Conservation (phyloP, 495 filamentous ascomycete genomes). For the Cladorrhinum samala region DNA sequence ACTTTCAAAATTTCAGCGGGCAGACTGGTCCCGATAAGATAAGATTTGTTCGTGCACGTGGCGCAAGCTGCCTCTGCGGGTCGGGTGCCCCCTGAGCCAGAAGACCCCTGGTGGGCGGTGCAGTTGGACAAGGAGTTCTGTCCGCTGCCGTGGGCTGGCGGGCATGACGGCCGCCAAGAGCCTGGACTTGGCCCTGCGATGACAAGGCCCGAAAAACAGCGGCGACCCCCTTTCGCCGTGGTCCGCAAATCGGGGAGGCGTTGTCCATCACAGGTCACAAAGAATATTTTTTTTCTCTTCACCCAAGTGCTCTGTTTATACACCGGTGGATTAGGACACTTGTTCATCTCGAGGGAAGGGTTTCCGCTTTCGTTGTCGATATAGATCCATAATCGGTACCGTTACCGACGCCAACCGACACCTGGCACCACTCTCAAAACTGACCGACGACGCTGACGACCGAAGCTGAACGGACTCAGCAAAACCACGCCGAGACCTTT, state of each 20-base stretch:
- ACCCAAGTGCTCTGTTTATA: too few species aligned
- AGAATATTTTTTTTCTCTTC: not conserved
- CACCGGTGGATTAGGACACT: too few species aligned
- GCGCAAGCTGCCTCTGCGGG: not conserved
- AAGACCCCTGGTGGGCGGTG: not conserved
- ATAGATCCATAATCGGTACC: not conserved
- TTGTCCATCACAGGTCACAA: slow-evolving; percentile 9
- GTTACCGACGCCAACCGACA: not conserved
- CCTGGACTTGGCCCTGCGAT: slow-evolving; percentile 6
- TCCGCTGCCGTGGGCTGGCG: not conserved
- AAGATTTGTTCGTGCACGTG: not conserved
- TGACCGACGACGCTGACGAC: not conserved
- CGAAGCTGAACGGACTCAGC: not conserved
- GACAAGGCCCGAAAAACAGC: slow-evolving; percentile 12
- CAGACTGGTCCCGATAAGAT: slow-evolving; percentile 15
- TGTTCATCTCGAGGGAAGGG: not conserved
- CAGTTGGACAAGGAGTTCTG: not conserved
- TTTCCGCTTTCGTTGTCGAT: not conserved
- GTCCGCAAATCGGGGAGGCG: slow-evolving; percentile 1
- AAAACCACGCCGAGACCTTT: slow-evolving; percentile 1
- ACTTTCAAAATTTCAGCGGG: slow-evolving; percentile 20
- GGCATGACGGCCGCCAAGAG: slow-evolving; percentile 29
- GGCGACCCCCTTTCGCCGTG: slow-evolving; percentile 7
- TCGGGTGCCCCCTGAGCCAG: not conserved
- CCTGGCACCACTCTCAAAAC: not conserved